These are phyloP conservation scores for Cupressus sempervirens DNA, from an alignment of 75 land plant species.

Conservation along the genomic window DNA sequence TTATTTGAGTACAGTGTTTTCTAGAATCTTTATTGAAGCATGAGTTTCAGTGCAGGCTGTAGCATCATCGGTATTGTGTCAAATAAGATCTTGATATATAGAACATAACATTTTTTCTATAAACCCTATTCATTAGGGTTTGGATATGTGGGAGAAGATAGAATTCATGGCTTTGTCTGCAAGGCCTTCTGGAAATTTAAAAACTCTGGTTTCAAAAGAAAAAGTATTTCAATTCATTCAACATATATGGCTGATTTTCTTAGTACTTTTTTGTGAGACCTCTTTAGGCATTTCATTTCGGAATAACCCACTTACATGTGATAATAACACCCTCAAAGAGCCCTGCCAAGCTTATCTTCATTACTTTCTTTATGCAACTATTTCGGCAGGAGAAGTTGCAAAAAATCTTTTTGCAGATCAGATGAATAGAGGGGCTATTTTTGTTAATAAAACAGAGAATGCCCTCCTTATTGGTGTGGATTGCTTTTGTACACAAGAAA, in stretches of 20 bases:
- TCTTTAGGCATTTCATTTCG: not conserved
- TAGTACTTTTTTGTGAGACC: not conserved
- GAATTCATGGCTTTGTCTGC: too few relatives aligned
- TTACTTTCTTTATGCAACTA: not conserved
- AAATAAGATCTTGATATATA: too few relatives aligned
- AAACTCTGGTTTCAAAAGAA: too few relatives aligned
- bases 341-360: not conserved
- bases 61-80: too few relatives aligned
- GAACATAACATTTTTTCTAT: too few relatives aligned
- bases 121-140: too few relatives aligned
- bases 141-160: too few relatives aligned
- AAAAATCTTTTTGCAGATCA: not conserved
- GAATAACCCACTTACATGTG: not conserved
- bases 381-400: not conserved
- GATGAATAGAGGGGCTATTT: not conserved
- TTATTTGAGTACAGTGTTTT: too few relatives aligned
- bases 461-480: not conserved
- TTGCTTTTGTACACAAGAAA: not conserved
- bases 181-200: too few relatives aligned
- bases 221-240: too few relatives aligned
- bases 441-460: not conserved
- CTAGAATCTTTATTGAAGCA: too few relatives aligned
- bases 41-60: too few relatives aligned
- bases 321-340: not conserved
- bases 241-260: not conserved